Conservation (phyloP, 1,284 basidiomycete genomes). For the Fistulina hepatica region DNA sequence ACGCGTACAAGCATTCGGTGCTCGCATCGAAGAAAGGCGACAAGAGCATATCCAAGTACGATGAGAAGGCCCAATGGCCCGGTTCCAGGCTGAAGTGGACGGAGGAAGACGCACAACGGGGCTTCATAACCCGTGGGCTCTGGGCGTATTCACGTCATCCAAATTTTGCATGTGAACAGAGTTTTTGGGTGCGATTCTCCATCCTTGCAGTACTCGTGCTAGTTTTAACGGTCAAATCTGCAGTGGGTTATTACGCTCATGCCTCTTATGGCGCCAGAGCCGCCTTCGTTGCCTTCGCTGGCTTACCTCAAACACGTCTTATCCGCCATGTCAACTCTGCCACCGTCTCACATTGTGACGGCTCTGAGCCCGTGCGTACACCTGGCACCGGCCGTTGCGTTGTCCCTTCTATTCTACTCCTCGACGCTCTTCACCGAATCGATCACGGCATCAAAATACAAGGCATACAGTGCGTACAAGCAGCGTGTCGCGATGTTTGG, state of each 20-base stretch:
- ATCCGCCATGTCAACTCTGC: slow-evolving; percentile 15
- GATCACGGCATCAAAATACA: slow-evolving; percentile 70
- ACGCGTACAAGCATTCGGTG: slow-evolving; percentile 63
- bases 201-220: background rate
- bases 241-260: slow-evolving; percentile 60
- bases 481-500: slow-evolving; percentile 82
- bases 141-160: slow-evolving; percentile 87
- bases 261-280: slow-evolving; percentile 42
- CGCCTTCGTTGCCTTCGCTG: too few relatives aligned
- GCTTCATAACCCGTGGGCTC: slow-evolving; percentile 77
- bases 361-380: slow-evolving; percentile 20
- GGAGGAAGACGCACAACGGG: slow-evolving; percentile 59
- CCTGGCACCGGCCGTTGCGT: slow-evolving; percentile 42
- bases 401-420: slow-evolving; percentile 58
- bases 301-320: slow-evolving; percentile 15
- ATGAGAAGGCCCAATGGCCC: slow-evolving; percentile 47
- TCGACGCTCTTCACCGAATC: slow-evolving; percentile 75
- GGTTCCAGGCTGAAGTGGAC: slow-evolving; percentile 55
- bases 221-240: slow-evolving; percentile 1
- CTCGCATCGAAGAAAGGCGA: slow-evolving; percentile 25
- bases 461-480: slow-evolving; percentile 62
- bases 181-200: slow-evolving; percentile 64
- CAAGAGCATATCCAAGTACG: slow-evolving; percentile 21
- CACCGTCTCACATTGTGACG: slow-evolving; percentile 11
- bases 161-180: slow-evolving; percentile 84